A percentile compares a stretch with the other conserved stretches of the same genome.
These are phyloP conservation scores for Ogataea nonfermentans DNA, from an alignment of 805 yeast species.

Conservation along the genomic window DNA sequence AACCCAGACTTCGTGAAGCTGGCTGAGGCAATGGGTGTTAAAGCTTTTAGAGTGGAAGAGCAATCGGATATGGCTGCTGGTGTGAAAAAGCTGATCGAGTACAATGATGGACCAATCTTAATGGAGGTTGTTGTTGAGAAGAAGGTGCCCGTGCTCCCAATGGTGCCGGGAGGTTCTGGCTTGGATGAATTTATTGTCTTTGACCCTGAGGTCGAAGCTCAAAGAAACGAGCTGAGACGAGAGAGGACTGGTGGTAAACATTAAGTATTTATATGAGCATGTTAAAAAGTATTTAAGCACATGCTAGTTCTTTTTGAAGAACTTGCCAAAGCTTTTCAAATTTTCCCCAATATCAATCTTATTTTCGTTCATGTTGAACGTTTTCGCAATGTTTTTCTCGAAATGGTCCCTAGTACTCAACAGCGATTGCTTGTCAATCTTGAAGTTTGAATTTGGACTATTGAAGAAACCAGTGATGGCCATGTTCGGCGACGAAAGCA, in stretches of 20 bases:
- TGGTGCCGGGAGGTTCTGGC: constrained; percentile 96
- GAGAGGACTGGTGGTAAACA: constrained; percentile 74
- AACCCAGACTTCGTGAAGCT: constrained; percentile 93
- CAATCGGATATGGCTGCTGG: constrained; percentile 64
- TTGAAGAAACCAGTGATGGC: constrained; percentile 20
- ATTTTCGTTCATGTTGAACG: constrained; percentile 46
- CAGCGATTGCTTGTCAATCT: constrained; percentile 30
- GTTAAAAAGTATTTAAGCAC: constrained; percentile 1
- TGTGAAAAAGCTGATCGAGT: constrained; percentile 66
- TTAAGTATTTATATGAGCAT: constrained; percentile 31
- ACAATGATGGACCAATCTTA: constrained; percentile 77
- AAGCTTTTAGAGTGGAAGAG: constrained; percentile 69
- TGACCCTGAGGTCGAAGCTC: constrained; percentile 77
- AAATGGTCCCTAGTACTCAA: constrained; percentile 42
- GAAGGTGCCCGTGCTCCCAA: constrained; percentile 95
- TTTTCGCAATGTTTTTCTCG: constrained; percentile 45
- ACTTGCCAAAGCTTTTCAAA: constrained; percentile 59
- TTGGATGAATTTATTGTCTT: constrained; percentile 88
- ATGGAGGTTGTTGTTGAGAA: constrained; percentile 88
- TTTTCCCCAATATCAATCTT: constrained; percentile 68
- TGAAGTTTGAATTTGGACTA: constrained; percentile 23
- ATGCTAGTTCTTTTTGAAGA: constrained; percentile 39
- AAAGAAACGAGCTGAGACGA: constrained; percentile 63
- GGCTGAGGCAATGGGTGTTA: constrained; percentile 91
- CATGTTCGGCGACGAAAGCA: constrained; percentile 16